Base-by-base conservation (phyloP, 2,329 filamentous ascomycete species). In the Nemania sp. region DNA sequence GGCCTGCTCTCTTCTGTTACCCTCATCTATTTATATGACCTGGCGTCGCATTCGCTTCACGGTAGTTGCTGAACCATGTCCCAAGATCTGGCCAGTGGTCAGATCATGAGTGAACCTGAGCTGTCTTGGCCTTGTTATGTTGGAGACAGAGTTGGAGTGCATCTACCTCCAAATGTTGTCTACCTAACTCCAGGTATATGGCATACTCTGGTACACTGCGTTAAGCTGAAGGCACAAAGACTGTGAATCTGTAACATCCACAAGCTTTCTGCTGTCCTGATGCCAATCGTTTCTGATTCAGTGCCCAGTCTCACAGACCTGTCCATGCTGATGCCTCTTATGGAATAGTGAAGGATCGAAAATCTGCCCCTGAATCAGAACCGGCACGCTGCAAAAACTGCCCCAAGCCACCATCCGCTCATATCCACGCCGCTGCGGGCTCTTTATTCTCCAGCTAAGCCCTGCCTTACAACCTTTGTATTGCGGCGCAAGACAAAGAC, bases 401-500 rank as follows among this genome's bases (percentile, higher is more conserved):
- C 55, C 54, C 46, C 48, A 52, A 65, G 52, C 63, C 54, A 52
- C 48, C 48, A 57, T 47, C 52, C 45, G 56, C 45, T 40, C 29
- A 39, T 46, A 32, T 46, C 42, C 39, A 59, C 53, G 52, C 49
- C 54, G 54, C 60, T 65, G 63, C 62, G 57, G 67, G 67, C 64
- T 40, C 40, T 60, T 60, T 57, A 43, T 60, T 65, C 65, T 67
- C 62, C 64, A 59, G 66, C 60, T 46, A 46, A 57, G 65, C 37
- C 34, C 61, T 59, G 43, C 53, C 58, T 54, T 55, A 57, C 65
- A 66, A 52, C 62, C 65, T 69, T 68, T 67, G 62, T 57, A 54
- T 49, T 21, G 67, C 54, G 55, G 67, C 54, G 55, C 57, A 50
- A 67, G 50, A 55, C 63, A 68, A 68, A 50, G 69, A 67, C 65